A percentile compares a stretch with the other conserved stretches of the same genome.
phyloP scores from a whole-genome alignment of 768 basidiomycete genomes.

The Terana coerulea region DNA sequence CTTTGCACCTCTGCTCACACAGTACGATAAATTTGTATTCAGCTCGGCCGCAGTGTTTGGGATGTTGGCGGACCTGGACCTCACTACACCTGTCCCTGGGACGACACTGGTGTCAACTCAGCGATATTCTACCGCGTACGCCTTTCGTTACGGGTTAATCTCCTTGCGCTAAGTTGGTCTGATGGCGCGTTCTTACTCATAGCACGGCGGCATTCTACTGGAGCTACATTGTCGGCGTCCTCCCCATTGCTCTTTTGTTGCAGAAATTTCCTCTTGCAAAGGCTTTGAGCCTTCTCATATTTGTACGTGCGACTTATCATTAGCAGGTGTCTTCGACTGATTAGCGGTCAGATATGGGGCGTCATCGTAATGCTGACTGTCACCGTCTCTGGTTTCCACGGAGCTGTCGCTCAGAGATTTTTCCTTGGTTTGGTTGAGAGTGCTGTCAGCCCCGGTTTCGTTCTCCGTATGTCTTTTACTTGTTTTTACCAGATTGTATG shows the following conservation, averaged over 20 bases:
- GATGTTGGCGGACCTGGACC: slow-evolving; percentile 8
- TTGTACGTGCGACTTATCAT: neutral
- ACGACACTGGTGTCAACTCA: slow-evolving; percentile 6
- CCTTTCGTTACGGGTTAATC: too few species aligned
- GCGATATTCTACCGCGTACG: slow-evolving; percentile 11
- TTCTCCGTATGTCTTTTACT: slow-evolving; percentile 2
- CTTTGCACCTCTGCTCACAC: neutral
- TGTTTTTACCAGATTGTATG: too few species aligned
- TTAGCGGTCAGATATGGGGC: slow-evolving; percentile 12
- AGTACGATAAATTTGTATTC: slow-evolving; percentile 15
- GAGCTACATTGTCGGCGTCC: slow-evolving; percentile 11
- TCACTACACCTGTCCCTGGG: slow-evolving; percentile 6
- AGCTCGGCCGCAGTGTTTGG: slow-evolving; percentile 12
- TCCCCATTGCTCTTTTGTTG: slow-evolving; percentile 9
- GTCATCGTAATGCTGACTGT: slow-evolving; percentile 11
- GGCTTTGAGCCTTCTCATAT: slow-evolving; percentile 5
- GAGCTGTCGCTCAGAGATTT: slow-evolving; percentile 9
- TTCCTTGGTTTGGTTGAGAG: slow-evolving; percentile 12
- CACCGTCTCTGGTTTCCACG: slow-evolving; percentile 3
- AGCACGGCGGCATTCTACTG: slow-evolving; percentile 11
- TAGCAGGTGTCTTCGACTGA: too few species aligned
- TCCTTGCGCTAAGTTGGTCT: too few species aligned
- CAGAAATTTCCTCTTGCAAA: slow-evolving; percentile 11
- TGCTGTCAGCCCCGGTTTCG: slow-evolving; percentile 12
- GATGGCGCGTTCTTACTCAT: too few species aligned